Percentiles rank a stretch among this genome's conserved stretches.
Conservation (phyloP, 2,329 filamentous ascomycete species). For the Colletotrichum tofieldiae region DNA sequence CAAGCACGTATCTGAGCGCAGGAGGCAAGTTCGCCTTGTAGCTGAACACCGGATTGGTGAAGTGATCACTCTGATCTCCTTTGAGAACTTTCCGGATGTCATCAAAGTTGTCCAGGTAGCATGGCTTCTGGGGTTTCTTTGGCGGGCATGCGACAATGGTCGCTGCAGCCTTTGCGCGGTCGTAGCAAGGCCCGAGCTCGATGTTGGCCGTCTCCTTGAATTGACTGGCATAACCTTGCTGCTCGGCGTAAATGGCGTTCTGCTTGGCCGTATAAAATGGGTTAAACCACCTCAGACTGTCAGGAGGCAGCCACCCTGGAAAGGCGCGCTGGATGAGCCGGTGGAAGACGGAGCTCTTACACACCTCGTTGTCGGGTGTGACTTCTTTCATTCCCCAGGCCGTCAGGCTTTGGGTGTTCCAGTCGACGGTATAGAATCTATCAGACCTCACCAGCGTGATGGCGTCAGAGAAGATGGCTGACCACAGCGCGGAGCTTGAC, state of each 20-base stretch:
- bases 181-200: background rate
- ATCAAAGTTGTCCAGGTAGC: background rate
- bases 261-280: background rate
- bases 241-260: conserved; percentile 6
- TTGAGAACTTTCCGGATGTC: background rate
- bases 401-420: background rate
- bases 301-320: background rate
- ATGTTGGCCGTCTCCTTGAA: background rate
- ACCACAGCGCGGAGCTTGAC: conserved; percentile 69
- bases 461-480: conserved; percentile 73
- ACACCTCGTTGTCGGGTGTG: background rate
- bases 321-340: background rate
- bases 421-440: conserved; percentile 70
- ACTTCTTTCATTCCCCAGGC: conserved; percentile 59
- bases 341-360: conserved; percentile 3
- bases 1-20: background rate
- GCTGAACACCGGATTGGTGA: background rate
- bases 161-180: background rate
- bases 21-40: background rate
- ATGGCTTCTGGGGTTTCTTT: background rate
- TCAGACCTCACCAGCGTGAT: conserved; percentile 75
- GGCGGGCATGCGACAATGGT: background rate
- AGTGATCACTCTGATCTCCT: background rate
- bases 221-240: background rate
- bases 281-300: background rate